A percentile compares a stretch with the other conserved stretches of the same genome.
phyloP scores from a whole-genome alignment of 176 grass and related monocot genomes.

The Olyra latifolia region DNA sequence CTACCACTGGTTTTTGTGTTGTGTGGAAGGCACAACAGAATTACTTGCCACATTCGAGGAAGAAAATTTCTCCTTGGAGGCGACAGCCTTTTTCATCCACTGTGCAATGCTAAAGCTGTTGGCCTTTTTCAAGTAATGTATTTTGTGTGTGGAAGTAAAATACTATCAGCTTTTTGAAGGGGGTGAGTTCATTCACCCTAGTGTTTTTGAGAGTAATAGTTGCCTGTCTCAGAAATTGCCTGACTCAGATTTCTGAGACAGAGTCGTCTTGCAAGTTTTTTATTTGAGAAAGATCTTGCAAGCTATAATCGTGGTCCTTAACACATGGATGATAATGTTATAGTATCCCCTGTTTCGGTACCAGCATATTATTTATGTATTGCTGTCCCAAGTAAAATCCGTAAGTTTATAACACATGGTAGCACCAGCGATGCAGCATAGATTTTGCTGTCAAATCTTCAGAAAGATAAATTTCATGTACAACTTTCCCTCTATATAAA shows the following conservation, averaged over 20 bases:
- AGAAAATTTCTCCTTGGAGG: not conserved
- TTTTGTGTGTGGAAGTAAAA: slow-evolving; percentile 18
- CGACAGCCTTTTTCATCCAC: slow-evolving; percentile 7
- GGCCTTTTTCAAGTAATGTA: not conserved
- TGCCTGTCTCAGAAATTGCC: not conserved
- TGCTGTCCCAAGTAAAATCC: too few species aligned
- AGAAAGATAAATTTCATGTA: slow-evolving; percentile 10
- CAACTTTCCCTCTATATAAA: not conserved
- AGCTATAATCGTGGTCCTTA: not conserved
- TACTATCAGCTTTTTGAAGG: not conserved
- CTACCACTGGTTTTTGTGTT: slow-evolving; percentile 4
- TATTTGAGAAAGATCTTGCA: not conserved
- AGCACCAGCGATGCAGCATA: not conserved
- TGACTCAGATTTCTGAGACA: not conserved
- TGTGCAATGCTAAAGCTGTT: not conserved
- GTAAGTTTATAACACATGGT: not conserved
- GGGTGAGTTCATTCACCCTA: not conserved
- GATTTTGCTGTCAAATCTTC: not conserved
- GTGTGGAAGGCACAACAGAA: not conserved
- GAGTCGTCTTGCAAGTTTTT: too few species aligned
- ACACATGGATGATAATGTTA: not conserved
- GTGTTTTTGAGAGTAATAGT: not conserved
- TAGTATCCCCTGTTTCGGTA: not conserved
- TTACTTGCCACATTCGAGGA: slow-evolving; percentile 23
- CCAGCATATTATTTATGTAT: not conserved